phyloP scores from a whole-genome alignment of 129 eudicot genomes.

The Artemisia annua region DNA sequence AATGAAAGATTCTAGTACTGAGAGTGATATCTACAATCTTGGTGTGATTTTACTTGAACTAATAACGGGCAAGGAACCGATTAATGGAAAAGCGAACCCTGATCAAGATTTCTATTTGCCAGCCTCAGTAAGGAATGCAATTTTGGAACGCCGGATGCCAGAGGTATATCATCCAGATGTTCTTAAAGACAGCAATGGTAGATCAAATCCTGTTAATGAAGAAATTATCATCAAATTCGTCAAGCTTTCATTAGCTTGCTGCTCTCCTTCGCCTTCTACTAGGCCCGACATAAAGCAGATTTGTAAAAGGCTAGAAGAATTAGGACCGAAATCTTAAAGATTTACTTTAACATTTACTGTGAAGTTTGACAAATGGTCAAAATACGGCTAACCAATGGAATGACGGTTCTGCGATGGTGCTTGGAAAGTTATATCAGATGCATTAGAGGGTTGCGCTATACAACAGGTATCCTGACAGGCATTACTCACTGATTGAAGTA shows the following conservation, averaged over 20 bases:
- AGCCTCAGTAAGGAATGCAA: constrained; percentile 50
- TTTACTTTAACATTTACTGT: constrained; percentile 17
- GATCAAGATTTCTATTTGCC: constrained; percentile 75
- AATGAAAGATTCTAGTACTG: constrained; percentile 55
- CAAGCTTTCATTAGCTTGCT: constrained; percentile 86
- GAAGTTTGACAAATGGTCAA: constrained; percentile 27
- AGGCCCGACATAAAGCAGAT: constrained; percentile 68
- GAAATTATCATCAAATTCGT: constrained; percentile 54
- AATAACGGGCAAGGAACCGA: constrained; percentile 66
- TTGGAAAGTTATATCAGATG: constrained; percentile 27
- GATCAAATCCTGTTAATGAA: constrained; percentile 48
- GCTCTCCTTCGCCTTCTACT: constrained; percentile 76
- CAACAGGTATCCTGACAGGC: constrained; percentile 21
- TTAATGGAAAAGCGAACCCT: constrained; percentile 47
- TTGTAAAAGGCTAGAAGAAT: constrained; percentile 68
- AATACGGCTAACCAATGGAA: constrained; percentile 14
- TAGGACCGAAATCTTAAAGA: constrained; percentile 37
- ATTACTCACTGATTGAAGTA: constrained; percentile 8
- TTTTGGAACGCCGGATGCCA: constrained; percentile 53
- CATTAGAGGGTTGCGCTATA: constrained; percentile 26
- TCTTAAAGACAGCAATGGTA: constrained; percentile 34
- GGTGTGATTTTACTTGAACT: constrained; percentile 85
- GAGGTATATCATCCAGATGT: constrained; percentile 70
- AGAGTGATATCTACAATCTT: constrained; percentile 74
- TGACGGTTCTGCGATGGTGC: constrained; percentile 14